Evolutionary conservation across 768 basidiomycete species (phyloP).

Genomic region (Hericium coralloides): DNA sequence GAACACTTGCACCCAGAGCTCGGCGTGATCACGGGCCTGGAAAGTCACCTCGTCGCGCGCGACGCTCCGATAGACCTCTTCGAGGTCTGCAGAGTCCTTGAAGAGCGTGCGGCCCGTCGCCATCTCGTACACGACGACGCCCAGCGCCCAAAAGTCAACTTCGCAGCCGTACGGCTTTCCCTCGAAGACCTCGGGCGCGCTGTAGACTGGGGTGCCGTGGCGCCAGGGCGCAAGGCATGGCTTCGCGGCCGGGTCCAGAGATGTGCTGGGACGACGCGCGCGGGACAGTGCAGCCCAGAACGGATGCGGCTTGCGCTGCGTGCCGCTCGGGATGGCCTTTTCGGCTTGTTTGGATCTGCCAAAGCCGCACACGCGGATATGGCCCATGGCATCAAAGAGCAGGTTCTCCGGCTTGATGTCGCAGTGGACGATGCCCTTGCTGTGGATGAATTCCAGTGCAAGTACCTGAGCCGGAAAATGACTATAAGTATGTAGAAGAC

Average conservation of each 20-base stretch:
- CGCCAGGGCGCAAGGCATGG: too few relatives aligned
- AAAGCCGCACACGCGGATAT: constrained; percentile 6
- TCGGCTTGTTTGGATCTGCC: constrained; percentile 5
- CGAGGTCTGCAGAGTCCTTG: not conserved
- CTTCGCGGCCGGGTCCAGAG: too few relatives aligned
- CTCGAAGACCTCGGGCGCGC: constrained; percentile 4
- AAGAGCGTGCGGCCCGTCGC: constrained; percentile 25
- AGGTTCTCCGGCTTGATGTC: constrained; percentile 10
- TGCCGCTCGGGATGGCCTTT: too few relatives aligned
- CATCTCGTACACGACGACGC: constrained; percentile 89
- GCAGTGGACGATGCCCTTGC: constrained; percentile 5
- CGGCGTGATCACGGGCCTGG: not conserved
- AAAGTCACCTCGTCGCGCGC: not conserved
- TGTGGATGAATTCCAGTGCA: constrained; percentile 5
- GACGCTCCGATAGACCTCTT: not conserved
- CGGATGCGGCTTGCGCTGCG: not conserved
- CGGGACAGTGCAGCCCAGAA: too few relatives aligned
- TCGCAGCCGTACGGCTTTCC: constrained; percentile 3
- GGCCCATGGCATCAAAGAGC: constrained; percentile 2
- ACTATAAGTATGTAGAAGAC: not conserved
- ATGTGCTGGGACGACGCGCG: too few relatives aligned
- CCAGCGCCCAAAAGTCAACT: constrained; percentile 96
- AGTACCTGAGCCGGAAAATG: not conserved
- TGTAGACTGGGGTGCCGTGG: constrained; percentile 5
- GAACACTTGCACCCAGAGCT: not conserved